Evolutionary conservation across 768 basidiomycete genomes (phyloP), one percentile per base, ranked within the genome.

Genomic region (Kwoniella heveanensis): DNA sequence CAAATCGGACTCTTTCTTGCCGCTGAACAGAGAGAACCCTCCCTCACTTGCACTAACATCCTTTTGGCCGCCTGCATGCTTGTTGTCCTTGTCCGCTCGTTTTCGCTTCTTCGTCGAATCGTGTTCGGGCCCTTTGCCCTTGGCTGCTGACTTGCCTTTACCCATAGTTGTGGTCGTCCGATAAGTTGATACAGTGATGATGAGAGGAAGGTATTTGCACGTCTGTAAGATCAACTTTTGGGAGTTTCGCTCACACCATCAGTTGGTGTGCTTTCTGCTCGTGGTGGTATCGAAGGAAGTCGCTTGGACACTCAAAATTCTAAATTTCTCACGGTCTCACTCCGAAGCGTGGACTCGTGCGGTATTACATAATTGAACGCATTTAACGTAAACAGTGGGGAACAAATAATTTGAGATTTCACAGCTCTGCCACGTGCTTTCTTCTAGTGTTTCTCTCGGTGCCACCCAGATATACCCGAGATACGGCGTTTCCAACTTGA

Each of bases 1-100:
- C 9, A 90, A 82, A 50, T 88, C 88, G 2, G 79, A 79, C 71
- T 90, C 88, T 32, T 64, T 65, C 36, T 57, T 54, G 6, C 44
- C 67, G 8, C 70, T 64, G 52, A 77, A 69, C 22, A 77, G 58
- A 21, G 63, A 67, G 52, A 66, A 64, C 1, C 66, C 65, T 15
- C 22, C 48, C 17, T 66, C 57, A 13, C 2, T 30, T 30, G 58
- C 46, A 37, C 36, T 57, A 7, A 6, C 24, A 39, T 57, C 55
- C 17, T 53, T 32, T 21, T 46, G 54, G 61, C 49, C 55, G 32
- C 32, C 32, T 13, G 5, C 32, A 32, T 32, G 5, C 58, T 57
- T 39, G 15, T 26, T 39, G 15, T 26, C 48, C 48, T 60, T 67
- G 25, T 60, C 56, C 8, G 62, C 37, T 62, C 63, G 60, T 56